Percentiles rank a stretch among this genome's conserved stretches.
Conservation (phyloP, 2,329 filamentous ascomycete genomes). For the Microcyclospora tardicrescens region DNA sequence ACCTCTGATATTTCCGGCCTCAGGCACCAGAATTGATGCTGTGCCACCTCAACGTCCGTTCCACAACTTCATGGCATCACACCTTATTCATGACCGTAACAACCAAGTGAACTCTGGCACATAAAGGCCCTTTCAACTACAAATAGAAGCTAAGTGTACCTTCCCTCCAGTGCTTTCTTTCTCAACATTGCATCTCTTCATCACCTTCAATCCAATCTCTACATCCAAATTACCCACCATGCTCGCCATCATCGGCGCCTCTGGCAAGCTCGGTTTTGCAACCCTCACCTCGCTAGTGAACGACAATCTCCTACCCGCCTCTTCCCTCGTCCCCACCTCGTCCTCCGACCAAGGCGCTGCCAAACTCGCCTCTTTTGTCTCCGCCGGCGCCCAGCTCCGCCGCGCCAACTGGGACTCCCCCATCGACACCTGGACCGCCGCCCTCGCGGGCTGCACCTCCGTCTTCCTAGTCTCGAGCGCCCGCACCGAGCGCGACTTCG, state of each 20-base stretch:
- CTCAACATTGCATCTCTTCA: too few relatives aligned
- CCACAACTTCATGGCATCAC: too few relatives aligned
- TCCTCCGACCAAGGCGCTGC: constrained; percentile 22
- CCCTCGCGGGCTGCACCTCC: constrained; percentile 26
- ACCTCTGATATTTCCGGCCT: too few relatives aligned
- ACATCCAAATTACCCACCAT: too few relatives aligned
- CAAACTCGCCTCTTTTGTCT: constrained; percentile 10
- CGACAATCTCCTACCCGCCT: constrained; percentile 25
- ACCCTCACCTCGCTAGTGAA: constrained; percentile 31
- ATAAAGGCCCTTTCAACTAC: too few relatives aligned
- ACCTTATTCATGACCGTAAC: too few relatives aligned
- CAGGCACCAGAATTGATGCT: too few relatives aligned
- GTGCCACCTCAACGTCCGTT: too few relatives aligned
- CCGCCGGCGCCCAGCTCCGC: constrained; percentile 23
- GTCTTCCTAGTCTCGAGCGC: constrained; percentile 35
- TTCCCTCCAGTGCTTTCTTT: too few relatives aligned
- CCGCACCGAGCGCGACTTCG: constrained; percentile 32
- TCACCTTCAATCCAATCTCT: too few relatives aligned
- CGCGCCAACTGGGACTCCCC: constrained; percentile 28
- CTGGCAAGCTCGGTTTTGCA: constrained; percentile 33
- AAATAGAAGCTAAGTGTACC: too few relatives aligned
- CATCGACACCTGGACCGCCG: constrained; percentile 18
- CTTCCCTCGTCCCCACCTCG: constrained; percentile 25
- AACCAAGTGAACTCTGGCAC: too few relatives aligned
- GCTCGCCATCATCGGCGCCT: constrained; percentile 31